These are phyloP conservation scores for Linanthus parryae DNA, from an alignment of 148 eudicot species.

Conservation along the genomic window DNA sequence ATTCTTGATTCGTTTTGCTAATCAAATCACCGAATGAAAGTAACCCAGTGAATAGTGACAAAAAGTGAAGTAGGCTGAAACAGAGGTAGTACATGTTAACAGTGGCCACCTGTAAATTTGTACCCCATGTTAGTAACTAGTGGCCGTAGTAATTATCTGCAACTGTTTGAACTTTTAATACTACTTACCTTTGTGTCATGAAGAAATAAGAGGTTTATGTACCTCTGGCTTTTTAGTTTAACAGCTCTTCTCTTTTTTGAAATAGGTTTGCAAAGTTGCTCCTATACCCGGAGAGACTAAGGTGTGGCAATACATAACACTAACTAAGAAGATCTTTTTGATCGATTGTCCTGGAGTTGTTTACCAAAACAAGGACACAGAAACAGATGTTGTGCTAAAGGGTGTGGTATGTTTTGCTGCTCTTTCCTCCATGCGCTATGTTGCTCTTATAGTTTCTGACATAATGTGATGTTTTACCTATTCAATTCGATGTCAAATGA, in stretches of 20 bases:
- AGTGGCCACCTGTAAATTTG: too few relatives aligned
- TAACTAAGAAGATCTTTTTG: conserved; percentile 78
- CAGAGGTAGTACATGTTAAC: too few relatives aligned
- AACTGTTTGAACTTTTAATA: too few relatives aligned
- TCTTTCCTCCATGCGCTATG: too few relatives aligned
- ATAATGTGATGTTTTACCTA: neutral
- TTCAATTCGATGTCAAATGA: neutral
- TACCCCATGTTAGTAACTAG: too few relatives aligned
- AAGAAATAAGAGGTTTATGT: too few relatives aligned
- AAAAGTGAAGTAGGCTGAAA: too few relatives aligned
- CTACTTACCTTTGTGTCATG: too few relatives aligned
- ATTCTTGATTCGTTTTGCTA: too few relatives aligned
- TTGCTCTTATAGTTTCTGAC: neutral
- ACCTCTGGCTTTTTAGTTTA: neutral
- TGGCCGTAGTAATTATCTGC: too few relatives aligned
- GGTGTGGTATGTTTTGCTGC: conserved; percentile 99
- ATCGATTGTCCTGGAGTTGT: conserved; percentile 97
- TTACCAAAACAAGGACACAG: conserved; percentile 64
- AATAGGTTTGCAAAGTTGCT: conserved; percentile 89
- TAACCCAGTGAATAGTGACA: too few relatives aligned
- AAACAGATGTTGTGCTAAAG: conserved; percentile 92
- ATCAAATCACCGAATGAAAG: too few relatives aligned
- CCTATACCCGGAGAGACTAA: conserved; percentile 99
- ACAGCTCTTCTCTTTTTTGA: neutral
- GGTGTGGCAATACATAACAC: conserved; percentile 93